phyloP scores from a whole-genome alignment of 2,329 filamentous ascomycete species.

The Scleromitrula shiraiana region DNA sequence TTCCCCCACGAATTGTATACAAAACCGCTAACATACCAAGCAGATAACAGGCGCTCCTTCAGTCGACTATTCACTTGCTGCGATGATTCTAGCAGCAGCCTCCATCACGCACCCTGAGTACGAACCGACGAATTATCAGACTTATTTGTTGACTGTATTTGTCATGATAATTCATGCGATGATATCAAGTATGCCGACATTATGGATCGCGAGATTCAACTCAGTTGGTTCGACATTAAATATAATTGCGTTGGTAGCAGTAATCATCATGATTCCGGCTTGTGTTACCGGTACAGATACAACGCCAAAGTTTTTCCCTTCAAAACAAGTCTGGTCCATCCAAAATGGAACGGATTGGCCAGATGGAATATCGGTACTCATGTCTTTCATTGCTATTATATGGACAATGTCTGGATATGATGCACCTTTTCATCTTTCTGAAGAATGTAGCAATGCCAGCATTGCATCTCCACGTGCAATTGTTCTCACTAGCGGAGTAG shows the following conservation, averaged over 20 bases:
- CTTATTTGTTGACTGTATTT: conserved; percentile 57
- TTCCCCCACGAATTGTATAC: no score
- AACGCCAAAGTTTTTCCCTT: conserved; percentile 50
- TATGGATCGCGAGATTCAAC: conserved; percentile 63
- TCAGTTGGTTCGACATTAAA: conserved; percentile 64
- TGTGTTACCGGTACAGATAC: conserved; percentile 36
- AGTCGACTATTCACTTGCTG: conserved; percentile 56
- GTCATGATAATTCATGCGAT: conserved; percentile 60
- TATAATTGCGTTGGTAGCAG: conserved; percentile 56
- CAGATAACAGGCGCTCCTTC: conserved; percentile 59
- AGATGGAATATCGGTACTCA: conserved; percentile 58
- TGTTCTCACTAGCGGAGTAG: conserved; percentile 57
- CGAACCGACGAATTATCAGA: conserved; percentile 56
- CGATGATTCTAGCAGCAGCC: conserved; percentile 64
- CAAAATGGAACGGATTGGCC: conserved; percentile 61
- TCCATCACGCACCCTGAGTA: conserved; percentile 63
- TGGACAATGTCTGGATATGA: conserved; percentile 65
- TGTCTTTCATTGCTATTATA: conserved; percentile 64
- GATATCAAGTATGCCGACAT: conserved; percentile 64
- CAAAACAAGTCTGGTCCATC: conserved; percentile 57
- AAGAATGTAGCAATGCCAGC: conserved; percentile 68
- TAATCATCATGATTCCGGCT: conserved; percentile 62
- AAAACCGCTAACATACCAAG: no score
- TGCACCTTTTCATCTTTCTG: conserved; percentile 62
- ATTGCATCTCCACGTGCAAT: conserved; percentile 65